Conservation (phyloP, 2,329 filamentous ascomycete genomes). For the Fusarium sp. region DNA sequence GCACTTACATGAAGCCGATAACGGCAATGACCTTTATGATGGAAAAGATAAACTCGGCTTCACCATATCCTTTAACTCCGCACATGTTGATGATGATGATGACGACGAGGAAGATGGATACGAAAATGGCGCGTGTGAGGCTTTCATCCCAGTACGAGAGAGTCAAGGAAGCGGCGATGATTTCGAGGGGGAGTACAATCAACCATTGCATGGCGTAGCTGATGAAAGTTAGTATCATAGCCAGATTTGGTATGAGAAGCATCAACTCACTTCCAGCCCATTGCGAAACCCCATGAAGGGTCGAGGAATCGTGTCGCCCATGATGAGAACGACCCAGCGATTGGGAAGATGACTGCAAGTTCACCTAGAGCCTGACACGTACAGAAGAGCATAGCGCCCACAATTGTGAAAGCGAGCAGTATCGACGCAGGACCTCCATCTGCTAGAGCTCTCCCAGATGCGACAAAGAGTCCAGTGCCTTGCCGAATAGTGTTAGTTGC, state of each 20-base stretch:
- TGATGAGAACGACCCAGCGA: constrained; percentile 90
- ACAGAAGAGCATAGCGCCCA: constrained; percentile 89
- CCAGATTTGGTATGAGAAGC: not conserved
- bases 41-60: constrained; percentile 89
- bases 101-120: constrained; percentile 80
- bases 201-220: constrained; percentile 92
- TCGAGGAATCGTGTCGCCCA: constrained; percentile 94
- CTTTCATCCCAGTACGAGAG: constrained; percentile 80
- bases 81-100: constrained; percentile 89
- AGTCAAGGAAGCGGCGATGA: constrained; percentile 87
- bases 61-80: constrained; percentile 88
- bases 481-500: constrained; percentile 25
- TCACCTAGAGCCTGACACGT: constrained; percentile 93
- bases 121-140: constrained; percentile 78
- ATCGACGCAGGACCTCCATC: constrained; percentile 82
- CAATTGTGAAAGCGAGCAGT: constrained; percentile 79
- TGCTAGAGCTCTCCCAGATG: constrained; percentile 77
- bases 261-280: constrained; percentile 86
- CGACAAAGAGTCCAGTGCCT: constrained; percentile 88
- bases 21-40: constrained; percentile 88
- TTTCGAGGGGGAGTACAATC: constrained; percentile 82
- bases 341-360: constrained; percentile 88
- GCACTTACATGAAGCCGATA: constrained; percentile 82
- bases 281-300: constrained; percentile 93
- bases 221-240: constrained; percentile 15